Evolutionary conservation across 306 rosid genomes (phyloP), one percentile per base, ranked within the genome.

Genomic region (Vigna angularis): DNA sequence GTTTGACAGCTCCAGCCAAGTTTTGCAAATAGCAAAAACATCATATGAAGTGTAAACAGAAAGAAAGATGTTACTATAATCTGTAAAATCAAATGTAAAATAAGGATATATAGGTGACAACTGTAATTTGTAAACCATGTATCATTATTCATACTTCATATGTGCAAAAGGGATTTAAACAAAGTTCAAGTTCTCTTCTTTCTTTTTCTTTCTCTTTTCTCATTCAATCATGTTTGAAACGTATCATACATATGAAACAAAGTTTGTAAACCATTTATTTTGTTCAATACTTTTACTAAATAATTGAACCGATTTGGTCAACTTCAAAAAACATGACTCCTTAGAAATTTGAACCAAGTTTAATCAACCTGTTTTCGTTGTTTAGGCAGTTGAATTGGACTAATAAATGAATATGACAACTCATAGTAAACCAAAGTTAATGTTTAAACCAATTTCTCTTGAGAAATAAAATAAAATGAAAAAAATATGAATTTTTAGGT

Each of bases 51-150:
- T 75, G 69, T 70, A 62, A 75, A 51, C 1, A 69, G 65, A 53
- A 13, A 9, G 0, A 6, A 59, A 9, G 20, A 66, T 17, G 28
- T 50, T 51, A 56, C 34, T 14, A 36, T 28, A 24, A 34, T 7
- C 7, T 52, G 53, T 5, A 49, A 49, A 45, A 45, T 55, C 82
- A 82, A 79, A 44, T 85, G 88, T 85, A 81, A 85, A 77, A 81
- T 81, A 85, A 74, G 47, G 65, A 66, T 26, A 73, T 61, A 32
- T 32, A 56, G 59, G 71, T 71, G 32, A 64, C 8, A 76, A 20
- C 53, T 82, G 85, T 83, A 78, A 76, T 66, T 64, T 82, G 85
- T 83, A 78, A 77, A 30, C 40, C 77, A 73, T 78, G 58, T 14
- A 45, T 18, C 56, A 36, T 10, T 66, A 76, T 83, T 66, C 59